Conservation (phyloP, 2,329 filamentous ascomycete species). For the Colletotrichum aenigma region DNA sequence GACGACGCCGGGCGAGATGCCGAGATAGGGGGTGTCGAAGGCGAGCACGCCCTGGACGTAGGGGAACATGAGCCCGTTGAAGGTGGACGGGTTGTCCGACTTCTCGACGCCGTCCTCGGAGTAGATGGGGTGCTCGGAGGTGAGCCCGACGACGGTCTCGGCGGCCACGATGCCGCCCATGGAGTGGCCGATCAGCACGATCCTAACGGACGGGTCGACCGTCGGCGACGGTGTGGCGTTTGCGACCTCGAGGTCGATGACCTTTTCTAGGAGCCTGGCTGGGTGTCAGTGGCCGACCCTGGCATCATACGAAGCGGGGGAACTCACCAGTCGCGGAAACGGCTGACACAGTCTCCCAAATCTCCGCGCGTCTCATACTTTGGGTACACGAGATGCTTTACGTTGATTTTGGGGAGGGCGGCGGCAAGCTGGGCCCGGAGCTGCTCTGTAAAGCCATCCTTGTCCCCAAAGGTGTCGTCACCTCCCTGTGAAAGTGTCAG, state of each 20-base stretch:
- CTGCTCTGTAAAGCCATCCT: constrained; percentile 72
- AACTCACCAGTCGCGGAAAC: constrained; percentile 75
- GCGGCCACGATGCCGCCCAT: constrained; percentile 96
- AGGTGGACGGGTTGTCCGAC: constrained; percentile 31
- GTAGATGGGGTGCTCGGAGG: constrained; percentile 58
- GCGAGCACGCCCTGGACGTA: constrained; percentile 89
- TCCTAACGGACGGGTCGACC: constrained; percentile 82
- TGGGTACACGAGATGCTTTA: constrained; percentile 75
- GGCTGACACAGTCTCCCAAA: constrained; percentile 70
- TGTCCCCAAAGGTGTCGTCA: constrained; percentile 75
- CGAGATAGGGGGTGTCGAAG: constrained; percentile 92
- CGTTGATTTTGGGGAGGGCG: constrained; percentile 70
- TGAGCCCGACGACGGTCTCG: constrained; percentile 79
- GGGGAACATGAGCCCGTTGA: constrained; percentile 84
- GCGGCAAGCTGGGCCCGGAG: constrained; percentile 67
- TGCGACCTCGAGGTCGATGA: constrained; percentile 92
- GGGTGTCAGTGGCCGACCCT: background rate
- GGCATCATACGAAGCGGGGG: background rate
- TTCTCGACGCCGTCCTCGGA: constrained; percentile 47
- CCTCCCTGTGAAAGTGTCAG: constrained; percentile 58
- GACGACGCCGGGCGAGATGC: constrained; percentile 81
- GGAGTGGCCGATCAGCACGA: constrained; percentile 83
- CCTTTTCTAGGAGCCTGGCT: constrained; percentile 80
- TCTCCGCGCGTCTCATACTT: constrained; percentile 84
- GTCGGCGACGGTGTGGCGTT: constrained; percentile 82